Evolutionary conservation across 108 stramenopile species (phyloP).

Genomic region (Stephanodiscus triporus): DNA sequence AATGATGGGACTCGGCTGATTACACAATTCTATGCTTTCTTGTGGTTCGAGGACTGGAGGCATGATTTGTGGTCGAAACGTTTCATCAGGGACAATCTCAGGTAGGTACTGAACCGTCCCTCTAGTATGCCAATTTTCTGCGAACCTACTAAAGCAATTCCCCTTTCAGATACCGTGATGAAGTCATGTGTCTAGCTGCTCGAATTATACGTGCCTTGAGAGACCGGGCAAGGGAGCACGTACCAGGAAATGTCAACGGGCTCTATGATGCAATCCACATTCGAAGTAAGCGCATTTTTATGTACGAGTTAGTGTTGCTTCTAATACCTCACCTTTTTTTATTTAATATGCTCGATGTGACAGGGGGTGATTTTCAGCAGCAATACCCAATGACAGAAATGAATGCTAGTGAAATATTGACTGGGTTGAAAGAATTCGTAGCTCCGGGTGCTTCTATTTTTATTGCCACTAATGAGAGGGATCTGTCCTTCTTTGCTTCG

Average conservation of each 20-base stretch:
- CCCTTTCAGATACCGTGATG: slow-evolving; percentile 52
- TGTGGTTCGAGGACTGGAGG: slow-evolving; percentile 79
- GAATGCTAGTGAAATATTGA: slow-evolving; percentile 24
- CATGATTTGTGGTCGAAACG: slow-evolving; percentile 76
- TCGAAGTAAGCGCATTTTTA: slow-evolving; percentile 38
- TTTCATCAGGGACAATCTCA: slow-evolving; percentile 68
- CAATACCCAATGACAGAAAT: slow-evolving; percentile 30
- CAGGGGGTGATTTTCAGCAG: slow-evolving; percentile 29
- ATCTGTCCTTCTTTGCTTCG: slow-evolving; percentile 50
- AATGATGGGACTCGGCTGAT: slow-evolving; percentile 54
- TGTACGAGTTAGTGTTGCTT: neutral
- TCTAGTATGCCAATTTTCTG: neutral
- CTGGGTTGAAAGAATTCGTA: slow-evolving; percentile 18
- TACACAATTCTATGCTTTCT: slow-evolving; percentile 79
- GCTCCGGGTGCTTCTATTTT: slow-evolving; percentile 24
- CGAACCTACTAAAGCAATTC: neutral
- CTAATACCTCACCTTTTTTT: neutral
- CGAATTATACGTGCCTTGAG: slow-evolving; percentile 43
- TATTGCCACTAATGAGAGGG: slow-evolving; percentile 69
- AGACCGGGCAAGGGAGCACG: slow-evolving; percentile 15
- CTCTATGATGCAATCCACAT: slow-evolving; percentile 59
- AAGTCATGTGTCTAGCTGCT: slow-evolving; percentile 58
- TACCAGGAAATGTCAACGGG: slow-evolving; percentile 29
- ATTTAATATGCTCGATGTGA: neutral
- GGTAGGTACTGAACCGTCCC: slow-evolving; percentile 26